Evolutionary conservation across 1,139 yeast species (phyloP), one percentile per base, ranked within the genome.

Genomic region (Lodderomyces oxycetoniae): DNA sequence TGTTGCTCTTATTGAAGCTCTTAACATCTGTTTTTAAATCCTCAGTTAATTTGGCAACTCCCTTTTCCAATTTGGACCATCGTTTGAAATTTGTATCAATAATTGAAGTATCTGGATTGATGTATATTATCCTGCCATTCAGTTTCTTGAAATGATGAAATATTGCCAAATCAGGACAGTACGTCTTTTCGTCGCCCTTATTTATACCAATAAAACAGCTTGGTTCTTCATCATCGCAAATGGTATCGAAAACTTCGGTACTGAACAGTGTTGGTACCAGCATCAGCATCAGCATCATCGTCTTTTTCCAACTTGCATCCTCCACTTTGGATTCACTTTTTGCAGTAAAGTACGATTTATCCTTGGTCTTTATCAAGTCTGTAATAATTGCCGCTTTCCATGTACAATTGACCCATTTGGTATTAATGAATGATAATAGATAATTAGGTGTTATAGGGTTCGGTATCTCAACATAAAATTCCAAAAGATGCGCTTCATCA

Each of bases 341-440:
- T 12, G 17, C 30, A 14, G 19, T 20, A 20, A 24, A 31, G 13
- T 25, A 17, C 4, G 34, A 25, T 10, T 16, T 25, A 21, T 31
- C 34, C 12, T 77, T 77, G 7, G 96, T 96, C 4, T 83, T 43
- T 27, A 63, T 64, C 34, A 87, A 47, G 25, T 67, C 58, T 38
- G 91, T 61, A 32, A 77, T 57, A 2, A 87, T 61, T 0, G 96
- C 87, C 2, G 73, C 54, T 39, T 74, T 73, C 45, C 73, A 67
- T 35, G 77, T 86, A 37, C 88, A 77, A 41, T 85, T 89, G 6
- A 88, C 58, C 98, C 98, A 91, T 40, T 69, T 75, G 40, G 88
- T 95, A 40, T 95, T 86, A 3, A 83, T 61, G 13, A 88, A 53
- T 0, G 83, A 68, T 4, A 88, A 71, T 55, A 83, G 85, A 45